Conservation (phyloP, 1,284 basidiomycete genomes). For the Marasmius fiardii region DNA sequence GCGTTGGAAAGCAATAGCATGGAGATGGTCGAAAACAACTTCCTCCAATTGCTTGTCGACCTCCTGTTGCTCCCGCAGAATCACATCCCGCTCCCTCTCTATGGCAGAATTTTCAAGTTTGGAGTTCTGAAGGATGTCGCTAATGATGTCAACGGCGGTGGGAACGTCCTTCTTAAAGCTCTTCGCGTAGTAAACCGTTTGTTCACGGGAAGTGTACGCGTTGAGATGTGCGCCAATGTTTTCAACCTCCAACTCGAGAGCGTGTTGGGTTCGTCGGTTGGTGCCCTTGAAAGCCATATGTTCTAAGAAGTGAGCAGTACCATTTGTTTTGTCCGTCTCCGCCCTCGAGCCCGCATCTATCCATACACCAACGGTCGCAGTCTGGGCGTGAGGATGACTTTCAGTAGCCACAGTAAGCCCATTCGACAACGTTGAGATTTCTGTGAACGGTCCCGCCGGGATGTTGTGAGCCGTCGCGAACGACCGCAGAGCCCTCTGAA, state of each 20-base stretch:
- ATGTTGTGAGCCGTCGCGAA: slow-evolving; percentile 42
- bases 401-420: slow-evolving; percentile 93
- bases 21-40: slow-evolving; percentile 98
- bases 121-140: slow-evolving; percentile 97
- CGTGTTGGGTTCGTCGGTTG: slow-evolving; percentile 84
- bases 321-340: slow-evolving; percentile 92
- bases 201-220: slow-evolving; percentile 98
- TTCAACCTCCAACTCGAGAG: slow-evolving; percentile 96
- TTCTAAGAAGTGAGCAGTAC: slow-evolving; percentile 98
- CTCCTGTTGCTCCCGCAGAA: slow-evolving; percentile 97
- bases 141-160: slow-evolving; percentile 93
- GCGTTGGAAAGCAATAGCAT: slow-evolving; percentile 94
- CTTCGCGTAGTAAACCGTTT: slow-evolving; percentile 99
- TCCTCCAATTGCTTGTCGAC: slow-evolving; percentile 99
- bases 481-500: slow-evolving; percentile 37
- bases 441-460: slow-evolving; percentile 69
- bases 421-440: slow-evolving; percentile 87
- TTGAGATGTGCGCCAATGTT: slow-evolving; percentile 98
- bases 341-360: slow-evolving; percentile 97
- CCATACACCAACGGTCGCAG: slow-evolving; percentile 98
- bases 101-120: slow-evolving; percentile 89
- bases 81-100: slow-evolving; percentile 96
- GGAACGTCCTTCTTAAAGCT: slow-evolving; percentile 96
- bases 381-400: slow-evolving; percentile 91
- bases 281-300: slow-evolving; percentile 99